Base-by-base conservation (phyloP, 2,329 filamentous ascomycete species). In the Aspergillus sergii region DNA sequence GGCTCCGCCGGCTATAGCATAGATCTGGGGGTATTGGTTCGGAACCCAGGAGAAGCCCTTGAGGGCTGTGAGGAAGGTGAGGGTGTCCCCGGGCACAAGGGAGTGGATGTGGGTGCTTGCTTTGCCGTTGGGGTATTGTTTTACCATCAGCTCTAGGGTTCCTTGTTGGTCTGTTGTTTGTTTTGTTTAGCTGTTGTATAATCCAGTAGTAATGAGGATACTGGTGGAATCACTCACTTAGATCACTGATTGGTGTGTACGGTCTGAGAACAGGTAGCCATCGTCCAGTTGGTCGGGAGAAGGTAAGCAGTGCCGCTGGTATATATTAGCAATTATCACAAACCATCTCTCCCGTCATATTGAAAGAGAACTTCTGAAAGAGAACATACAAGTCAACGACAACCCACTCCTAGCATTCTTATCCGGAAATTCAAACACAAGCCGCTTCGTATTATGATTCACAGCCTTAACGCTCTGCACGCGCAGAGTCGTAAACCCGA, bases 1-100 rank as follows among this genome's bases (percentile, higher is more conserved):
- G 0, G 88, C 89, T 14, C 90, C 90, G 51, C 90, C 90, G 0
- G 90, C 90, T 50, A 92, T 85, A 45, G 91, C 81, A 3, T 86
- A 84, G n/a, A 92, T 75, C 65, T 85, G 82, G 75, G 80, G 72
- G 78, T 77, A 71, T 58, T 76, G 68, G 59, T 80, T 80, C 32
- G 84, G 78, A 26, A 79, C 83, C 84, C 86, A 90, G 39, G 76
- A 70, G 72, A 85, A 85, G 30, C 82, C 85, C 21, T 80, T 81
- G 4, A 91, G 76, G 4, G 85, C 80, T 0, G 81, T 80, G 7
- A 84, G 80, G 68, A 91, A 87, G 48, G 82, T 83, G 14, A 92
- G 79, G 2, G 78, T 82, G 65, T 90, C 84, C 34, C 89, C 90
- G 0, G 89, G 89, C 19, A 78, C 69, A 7, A 92, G 80, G 3